Percentiles rank a stretch among this genome's conserved stretches.
Conservation (phyloP, 169 alveolate species). For the Toxoplasma gondii region DNA sequence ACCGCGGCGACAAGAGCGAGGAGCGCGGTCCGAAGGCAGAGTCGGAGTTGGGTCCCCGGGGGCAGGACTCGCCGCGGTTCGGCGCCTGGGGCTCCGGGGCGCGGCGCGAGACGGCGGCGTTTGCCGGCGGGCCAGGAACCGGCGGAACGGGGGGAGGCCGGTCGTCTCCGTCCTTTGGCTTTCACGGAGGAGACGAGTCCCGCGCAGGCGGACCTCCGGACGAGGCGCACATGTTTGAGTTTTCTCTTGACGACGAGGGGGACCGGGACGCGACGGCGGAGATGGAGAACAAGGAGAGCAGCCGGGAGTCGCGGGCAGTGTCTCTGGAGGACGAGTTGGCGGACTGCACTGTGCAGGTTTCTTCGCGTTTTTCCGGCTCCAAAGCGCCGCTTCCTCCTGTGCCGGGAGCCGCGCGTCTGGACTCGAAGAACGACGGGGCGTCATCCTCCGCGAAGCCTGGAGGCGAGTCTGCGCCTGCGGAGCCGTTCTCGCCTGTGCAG, state of each 20-base stretch:
- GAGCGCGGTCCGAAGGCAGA: not conserved
- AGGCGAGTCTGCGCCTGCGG: too few relatives aligned
- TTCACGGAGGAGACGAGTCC: not conserved
- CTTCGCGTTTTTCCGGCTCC: not conserved
- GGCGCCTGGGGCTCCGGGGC: not conserved
- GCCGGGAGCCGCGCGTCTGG: not conserved
- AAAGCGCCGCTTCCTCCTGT: not conserved
- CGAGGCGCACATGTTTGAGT: not conserved
- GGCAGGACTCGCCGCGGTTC: not conserved
- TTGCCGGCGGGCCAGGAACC: not conserved
- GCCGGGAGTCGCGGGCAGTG: conserved; percentile 8
- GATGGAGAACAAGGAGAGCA: not conserved
- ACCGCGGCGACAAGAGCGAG: not conserved
- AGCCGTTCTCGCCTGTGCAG: not conserved
- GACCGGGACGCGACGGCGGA: not conserved
- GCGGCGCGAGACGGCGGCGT: not conserved
- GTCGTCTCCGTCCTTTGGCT: not conserved
- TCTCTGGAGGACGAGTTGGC: conserved; percentile 64
- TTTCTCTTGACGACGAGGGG: not conserved
- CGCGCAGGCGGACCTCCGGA: not conserved
- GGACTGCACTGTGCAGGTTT: conserved; percentile 54
- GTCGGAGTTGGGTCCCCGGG: too few relatives aligned
- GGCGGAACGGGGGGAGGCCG: not conserved
- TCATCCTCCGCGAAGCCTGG: too few relatives aligned
- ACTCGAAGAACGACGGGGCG: too few relatives aligned